Evolutionary conservation across 495 filamentous ascomycete species (phyloP).

Genomic region (Emericellopsis terricola): DNA sequence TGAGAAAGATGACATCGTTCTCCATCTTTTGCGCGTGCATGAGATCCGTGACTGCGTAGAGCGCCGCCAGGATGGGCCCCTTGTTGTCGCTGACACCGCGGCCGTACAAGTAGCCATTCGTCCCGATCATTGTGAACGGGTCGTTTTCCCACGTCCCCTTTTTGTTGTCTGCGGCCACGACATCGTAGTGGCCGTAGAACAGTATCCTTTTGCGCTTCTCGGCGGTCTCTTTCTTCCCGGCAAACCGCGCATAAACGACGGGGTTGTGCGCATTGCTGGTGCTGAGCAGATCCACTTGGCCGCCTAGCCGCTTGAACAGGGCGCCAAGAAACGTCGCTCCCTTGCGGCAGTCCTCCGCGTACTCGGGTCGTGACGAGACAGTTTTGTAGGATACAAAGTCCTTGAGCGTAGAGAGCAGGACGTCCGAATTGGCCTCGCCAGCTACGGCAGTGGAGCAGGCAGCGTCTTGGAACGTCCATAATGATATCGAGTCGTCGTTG

Average conservation of each 20-base stretch:
- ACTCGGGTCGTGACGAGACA: slow-evolving; percentile 67
- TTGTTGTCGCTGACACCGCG: slow-evolving; percentile 96
- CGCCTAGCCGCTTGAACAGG: slow-evolving; percentile 80
- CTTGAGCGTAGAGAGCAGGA: slow-evolving; percentile 64
- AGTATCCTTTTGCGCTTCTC: slow-evolving; percentile 62
- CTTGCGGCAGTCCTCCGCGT: slow-evolving; percentile 75
- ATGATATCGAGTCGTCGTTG: slow-evolving; percentile 71
- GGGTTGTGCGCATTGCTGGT: slow-evolving; percentile 62
- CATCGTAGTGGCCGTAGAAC: slow-evolving; percentile 97
- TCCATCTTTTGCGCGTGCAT: slow-evolving; percentile 57
- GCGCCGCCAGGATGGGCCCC: slow-evolving; percentile 77
- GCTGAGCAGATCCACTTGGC: slow-evolving; percentile 66
- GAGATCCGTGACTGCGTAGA: slow-evolving; percentile 83
- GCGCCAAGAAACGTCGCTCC: slow-evolving; percentile 79
- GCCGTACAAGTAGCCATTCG: slow-evolving; percentile 91
- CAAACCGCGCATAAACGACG: slow-evolving; percentile 76
- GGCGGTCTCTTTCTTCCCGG: slow-evolving; percentile 38
- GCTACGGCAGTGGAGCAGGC: neutral
- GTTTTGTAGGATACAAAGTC: slow-evolving; percentile 84
- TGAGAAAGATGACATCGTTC: slow-evolving; percentile 79
- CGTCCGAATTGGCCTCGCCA: slow-evolving; percentile 15
- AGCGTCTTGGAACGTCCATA: slow-evolving; percentile 70
- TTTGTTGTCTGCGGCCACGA: slow-evolving; percentile 80
- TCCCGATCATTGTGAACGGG: slow-evolving; percentile 69
- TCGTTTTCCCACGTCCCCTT: slow-evolving; percentile 66